Evolutionary conservation across 768 basidiomycete species (phyloP).

Genomic region (Cantharellus cinnabarinus): DNA sequence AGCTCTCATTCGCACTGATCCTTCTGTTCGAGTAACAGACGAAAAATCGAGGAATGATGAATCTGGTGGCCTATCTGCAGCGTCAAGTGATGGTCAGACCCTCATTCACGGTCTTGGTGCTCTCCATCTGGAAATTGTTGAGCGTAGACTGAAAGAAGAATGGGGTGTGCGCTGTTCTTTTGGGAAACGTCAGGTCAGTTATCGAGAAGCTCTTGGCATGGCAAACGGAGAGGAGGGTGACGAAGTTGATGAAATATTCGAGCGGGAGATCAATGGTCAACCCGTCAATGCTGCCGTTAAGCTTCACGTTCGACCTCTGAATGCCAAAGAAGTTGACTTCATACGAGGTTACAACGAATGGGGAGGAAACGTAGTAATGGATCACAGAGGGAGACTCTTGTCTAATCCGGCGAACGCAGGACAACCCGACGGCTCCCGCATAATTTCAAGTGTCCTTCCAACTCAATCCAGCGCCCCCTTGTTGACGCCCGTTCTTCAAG

Average conservation of each 20-base stretch:
- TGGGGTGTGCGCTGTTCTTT: conserved; percentile 63
- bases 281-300: conserved; percentile 29
- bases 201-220: conserved; percentile 39
- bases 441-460: too few relatives aligned
- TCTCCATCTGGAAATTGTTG: conserved; percentile 75
- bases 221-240: conserved; percentile 7
- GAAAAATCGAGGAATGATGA: conserved; percentile 8
- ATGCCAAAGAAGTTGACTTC: conserved; percentile 23
- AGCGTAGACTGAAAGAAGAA: conserved; percentile 59
- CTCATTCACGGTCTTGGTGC: conserved; percentile 70
- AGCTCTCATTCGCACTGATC: conserved; percentile 63
- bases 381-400: conserved; percentile 25
- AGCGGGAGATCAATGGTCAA: conserved; percentile 42
- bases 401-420: conserved; percentile 29
- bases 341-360: conserved; percentile 36
- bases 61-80: conserved; percentile 15
- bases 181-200: conserved; percentile 58
- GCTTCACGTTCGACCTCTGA: conserved; percentile 34
- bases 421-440: conserved; percentile 15
- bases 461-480: conserved; percentile 2
- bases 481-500: conserved; percentile 34
- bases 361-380: conserved; percentile 59
- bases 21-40: conserved; percentile 57
- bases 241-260: conserved; percentile 29
- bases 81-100: conserved; percentile 43